Evolutionary conservation across 208 protist genomes (phyloP).

Genomic region (Acanthamoeba castellanii): DNA sequence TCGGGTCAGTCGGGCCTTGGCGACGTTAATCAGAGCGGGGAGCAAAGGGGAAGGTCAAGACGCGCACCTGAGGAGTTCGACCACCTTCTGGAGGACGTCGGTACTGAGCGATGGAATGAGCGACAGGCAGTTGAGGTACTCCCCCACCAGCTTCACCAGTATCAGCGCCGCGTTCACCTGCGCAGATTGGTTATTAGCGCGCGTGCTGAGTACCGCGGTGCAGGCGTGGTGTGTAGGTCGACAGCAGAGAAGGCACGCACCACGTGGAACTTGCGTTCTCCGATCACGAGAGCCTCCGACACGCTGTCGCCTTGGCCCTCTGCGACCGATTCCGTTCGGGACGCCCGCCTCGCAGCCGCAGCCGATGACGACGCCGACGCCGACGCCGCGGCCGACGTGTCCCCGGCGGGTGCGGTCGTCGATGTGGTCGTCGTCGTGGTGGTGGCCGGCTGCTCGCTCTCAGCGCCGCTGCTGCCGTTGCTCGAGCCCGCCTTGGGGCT

Average conservation of each 20-base stretch:
- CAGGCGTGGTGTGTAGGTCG: background rate
- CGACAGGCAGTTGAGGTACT: conserved; percentile 68
- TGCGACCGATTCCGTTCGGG: background rate
- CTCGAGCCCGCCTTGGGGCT: background rate
- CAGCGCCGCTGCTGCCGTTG: too few species aligned
- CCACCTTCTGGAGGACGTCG: conserved; percentile 77
- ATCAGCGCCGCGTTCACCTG: conserved; percentile 73
- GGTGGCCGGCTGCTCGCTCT: background rate
- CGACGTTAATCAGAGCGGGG: background rate
- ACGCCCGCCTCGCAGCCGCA: background rate
- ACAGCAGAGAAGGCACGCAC: background rate
- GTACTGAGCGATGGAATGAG: conserved; percentile 72
- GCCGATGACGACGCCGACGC: too few species aligned
- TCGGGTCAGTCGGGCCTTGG: background rate
- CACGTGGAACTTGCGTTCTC: background rate
- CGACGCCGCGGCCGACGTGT: too few species aligned
- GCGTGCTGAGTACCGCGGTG: background rate
- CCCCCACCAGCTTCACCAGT: conserved; percentile 44
- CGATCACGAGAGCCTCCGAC: background rate
- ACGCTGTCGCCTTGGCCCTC: background rate
- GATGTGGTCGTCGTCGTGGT: background rate
- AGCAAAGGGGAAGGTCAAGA: background rate
- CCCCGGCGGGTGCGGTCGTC: background rate
- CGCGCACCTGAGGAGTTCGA: conserved; percentile 75
- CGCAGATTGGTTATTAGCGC: too few species aligned